A percentile compares a stretch with the other conserved stretches of the same genome.
These are phyloP conservation scores for Lactifluus rugatus DNA, from an alignment of 768 basidiomycete species.

Conservation along the genomic window DNA sequence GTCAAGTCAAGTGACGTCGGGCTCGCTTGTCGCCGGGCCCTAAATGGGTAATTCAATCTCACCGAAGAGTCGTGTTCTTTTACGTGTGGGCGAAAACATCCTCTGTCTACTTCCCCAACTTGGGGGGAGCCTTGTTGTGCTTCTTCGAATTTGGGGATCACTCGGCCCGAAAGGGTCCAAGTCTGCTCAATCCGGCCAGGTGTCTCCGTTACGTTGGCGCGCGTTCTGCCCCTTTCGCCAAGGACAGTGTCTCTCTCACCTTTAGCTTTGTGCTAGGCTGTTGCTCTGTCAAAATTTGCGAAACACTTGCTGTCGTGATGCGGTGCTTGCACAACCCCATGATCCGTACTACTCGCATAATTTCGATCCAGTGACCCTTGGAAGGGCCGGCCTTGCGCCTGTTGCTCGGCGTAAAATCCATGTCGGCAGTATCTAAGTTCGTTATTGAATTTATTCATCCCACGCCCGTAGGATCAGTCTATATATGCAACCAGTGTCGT, in stretches of 20 bases:
- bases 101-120: not conserved
- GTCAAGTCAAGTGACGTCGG: too few relatives aligned
- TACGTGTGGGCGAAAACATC: not conserved
- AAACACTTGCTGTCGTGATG: not conserved
- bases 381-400: not conserved
- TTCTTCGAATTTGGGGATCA: not conserved
- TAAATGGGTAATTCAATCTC: not conserved
- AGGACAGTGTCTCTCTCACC: too few relatives aligned
- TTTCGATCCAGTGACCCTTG: not conserved
- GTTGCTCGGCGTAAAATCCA: not conserved
- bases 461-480: not conserved
- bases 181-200: not conserved
- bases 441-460: not conserved
- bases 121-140: too few relatives aligned
- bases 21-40: not conserved
- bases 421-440: slow-evolving; percentile 4
- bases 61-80: slow-evolving; percentile 6
- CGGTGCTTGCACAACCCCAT: not conserved
- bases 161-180: not conserved
- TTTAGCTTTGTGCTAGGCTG: too few relatives aligned
- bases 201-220: not conserved
- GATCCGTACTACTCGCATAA: not conserved
- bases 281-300: not conserved
- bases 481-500: not conserved
- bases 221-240: too few relatives aligned